Evolutionary conservation across 176 grass and related monocot genomes (phyloP), one percentile per base, ranked within the genome.

Genomic region (Phoenix roebelenii): DNA sequence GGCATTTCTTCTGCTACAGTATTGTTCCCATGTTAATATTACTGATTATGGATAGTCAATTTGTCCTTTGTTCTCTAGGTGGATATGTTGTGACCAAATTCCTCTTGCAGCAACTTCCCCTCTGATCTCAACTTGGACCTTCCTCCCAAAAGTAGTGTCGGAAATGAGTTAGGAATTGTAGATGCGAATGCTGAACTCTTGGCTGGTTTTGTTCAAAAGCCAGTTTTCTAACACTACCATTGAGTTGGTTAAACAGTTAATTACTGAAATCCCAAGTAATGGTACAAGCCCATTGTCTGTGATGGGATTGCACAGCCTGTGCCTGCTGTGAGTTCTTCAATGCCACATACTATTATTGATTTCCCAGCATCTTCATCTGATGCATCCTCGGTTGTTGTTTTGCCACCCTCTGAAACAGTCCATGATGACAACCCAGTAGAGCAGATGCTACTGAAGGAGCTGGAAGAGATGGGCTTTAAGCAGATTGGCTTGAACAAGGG

Each of bases 401-500:
- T 72, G 51, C 56, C 60, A 54, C 25, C 60, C 23, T 7, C 69
- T 71, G 44, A 56, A 35, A 16, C 28, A 4, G 5, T 49, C 30
- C 30, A 35, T 35, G 30, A 35, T 3, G 16, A 73, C 17, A 63
- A 66, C 58, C 18, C 17, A 17, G 58, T 75, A 25, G 87, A 96
- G 77, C 80, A 82, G 49, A 64, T 39, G 19, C 66, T 85, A 75
- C 56, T 96, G 16, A 75, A 60, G 30, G 80, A 85, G 62, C 72
- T 96, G 23, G 77, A 72, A 73, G 49, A 66, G 4, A 86, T 90
- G 77, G 91, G 91, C 51, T 90, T 90, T 24, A 63, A 52, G 65
- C 74, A 80, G 50, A 50, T 59, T 62, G 83, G 84, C 20, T 76
- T 96, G 57, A 90, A 96, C 77, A 96, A 82, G 64, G 68, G 87